phyloP scores from a whole-genome alignment of 805 yeast genomes.

The Lipomyces lipofer region DNA sequence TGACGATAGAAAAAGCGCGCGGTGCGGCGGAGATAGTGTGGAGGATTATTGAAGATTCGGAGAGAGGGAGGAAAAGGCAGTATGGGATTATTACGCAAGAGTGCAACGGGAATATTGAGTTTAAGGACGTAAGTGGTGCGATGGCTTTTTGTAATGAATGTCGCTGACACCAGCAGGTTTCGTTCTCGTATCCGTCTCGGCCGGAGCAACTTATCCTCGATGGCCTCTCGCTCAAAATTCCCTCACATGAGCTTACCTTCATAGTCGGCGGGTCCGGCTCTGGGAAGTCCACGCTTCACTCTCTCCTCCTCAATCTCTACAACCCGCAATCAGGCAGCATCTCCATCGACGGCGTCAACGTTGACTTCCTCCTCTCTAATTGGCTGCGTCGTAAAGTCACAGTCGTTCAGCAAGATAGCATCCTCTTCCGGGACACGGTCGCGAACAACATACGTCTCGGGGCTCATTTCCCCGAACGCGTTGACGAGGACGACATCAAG shows the following conservation, averaged over 20 bases:
- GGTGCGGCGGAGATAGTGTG: slow-evolving; percentile 61
- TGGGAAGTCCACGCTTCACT: slow-evolving; percentile 84
- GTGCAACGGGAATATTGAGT: slow-evolving; percentile 48
- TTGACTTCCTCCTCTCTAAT: slow-evolving; percentile 45
- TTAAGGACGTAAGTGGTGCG: slow-evolving; percentile 47
- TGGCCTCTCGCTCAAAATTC: slow-evolving; percentile 49
- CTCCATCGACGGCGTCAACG: slow-evolving; percentile 53
- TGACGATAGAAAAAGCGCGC: slow-evolving; percentile 66
- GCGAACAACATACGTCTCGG: slow-evolving; percentile 65
- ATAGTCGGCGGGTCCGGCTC: slow-evolving; percentile 88
- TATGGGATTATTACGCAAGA: slow-evolving; percentile 33
- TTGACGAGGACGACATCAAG: slow-evolving; percentile 37
- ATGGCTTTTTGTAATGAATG: not conserved
- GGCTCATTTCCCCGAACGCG: slow-evolving; percentile 29
- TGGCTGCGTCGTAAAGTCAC: slow-evolving; percentile 68
- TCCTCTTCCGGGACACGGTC: slow-evolving; percentile 64
- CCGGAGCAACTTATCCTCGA: slow-evolving; percentile 49
- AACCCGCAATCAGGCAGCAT: slow-evolving; percentile 54
- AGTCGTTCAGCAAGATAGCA: slow-evolving; percentile 69
- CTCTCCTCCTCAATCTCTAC: slow-evolving; percentile 63
- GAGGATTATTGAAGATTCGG: slow-evolving; percentile 22
- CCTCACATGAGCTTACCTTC: slow-evolving; percentile 53
- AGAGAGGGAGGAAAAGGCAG: slow-evolving; percentile 17
- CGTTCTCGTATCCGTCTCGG: slow-evolving; percentile 65
- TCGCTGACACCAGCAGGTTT: slow-evolving; percentile 20